Evolutionary conservation across 768 basidiomycete species (phyloP), one percentile per base, ranked within the genome.

Genomic region (Phaffia australis): DNA sequence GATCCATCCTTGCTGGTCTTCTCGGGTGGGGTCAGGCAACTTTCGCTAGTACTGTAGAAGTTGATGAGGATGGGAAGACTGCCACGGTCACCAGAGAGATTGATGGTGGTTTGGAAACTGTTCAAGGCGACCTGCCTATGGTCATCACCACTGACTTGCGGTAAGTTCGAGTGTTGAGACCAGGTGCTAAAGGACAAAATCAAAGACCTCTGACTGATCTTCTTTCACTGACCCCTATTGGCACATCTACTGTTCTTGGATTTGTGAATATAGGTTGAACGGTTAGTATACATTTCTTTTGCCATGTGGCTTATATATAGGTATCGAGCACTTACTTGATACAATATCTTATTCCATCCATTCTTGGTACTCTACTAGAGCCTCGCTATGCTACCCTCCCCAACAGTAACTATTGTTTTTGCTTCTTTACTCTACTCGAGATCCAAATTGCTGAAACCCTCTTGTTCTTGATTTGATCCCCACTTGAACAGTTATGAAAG

Each of bases 1-100:
- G 94, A 0, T 93, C 95, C 76, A 97, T 98, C 89, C 81, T 98
- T 30, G 93, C 93, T 21, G 94, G 91, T 1, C 79, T 98, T 73
- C 77, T 97, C 72, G 85, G 84, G 21, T 95, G 92, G 88, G 83
- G 86, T 14, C 94, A 98, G 78, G 95, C 89, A 51, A 93, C 90
- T 70, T 98, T 89, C 76, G 95, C 92, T 61, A 91, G 88, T 76
- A 88, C 88, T 76, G 69, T 79, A n/a, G 85, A 85, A 9, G 77
- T 95, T 3, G 84, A 88, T 69, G 78, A 64, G 3, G 63, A 64
- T 46, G 82, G 81, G 71, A 84, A 82, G 65, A 82, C 82, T 68
- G 89, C 84, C 4, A 77, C 80, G 8, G 87, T 99, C 50, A 84
- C 84, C 50, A 79, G 92, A 69, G 95, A 99, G 79, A 88, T 98